phyloP scores from a whole-genome alignment of 352 stramenopile genomes.

The Phytopythium delawarense region DNA sequence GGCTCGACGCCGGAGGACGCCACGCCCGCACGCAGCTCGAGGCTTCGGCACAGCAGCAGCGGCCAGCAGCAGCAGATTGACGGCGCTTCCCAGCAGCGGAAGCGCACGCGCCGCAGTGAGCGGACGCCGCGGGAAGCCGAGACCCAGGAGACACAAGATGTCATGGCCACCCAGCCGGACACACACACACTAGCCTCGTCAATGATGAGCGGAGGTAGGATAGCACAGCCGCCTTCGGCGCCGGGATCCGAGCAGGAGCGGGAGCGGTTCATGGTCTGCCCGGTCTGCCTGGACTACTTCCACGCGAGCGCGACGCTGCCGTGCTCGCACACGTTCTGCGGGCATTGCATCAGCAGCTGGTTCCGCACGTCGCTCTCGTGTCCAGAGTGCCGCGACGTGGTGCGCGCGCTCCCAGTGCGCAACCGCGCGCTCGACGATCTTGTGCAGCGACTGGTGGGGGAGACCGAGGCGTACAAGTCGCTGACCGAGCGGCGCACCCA shows the following conservation, averaged over 20 bases:
- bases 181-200: background rate
- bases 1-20: slow-evolving; percentile 11
- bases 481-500: slow-evolving; percentile 29
- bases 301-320: slow-evolving; percentile 69
- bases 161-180: background rate
- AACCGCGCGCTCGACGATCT: slow-evolving; percentile 83
- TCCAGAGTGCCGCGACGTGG: slow-evolving; percentile 62
- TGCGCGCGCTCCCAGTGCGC: slow-evolving; percentile 66
- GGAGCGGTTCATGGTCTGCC: slow-evolving; percentile 73
- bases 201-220: slow-evolving; percentile 9
- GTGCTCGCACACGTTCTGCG: slow-evolving; percentile 85
- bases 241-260: slow-evolving; percentile 23
- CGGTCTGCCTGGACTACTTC: slow-evolving; percentile 83
- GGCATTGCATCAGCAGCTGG: slow-evolving; percentile 73
- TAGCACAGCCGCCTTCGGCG: slow-evolving; percentile 15
- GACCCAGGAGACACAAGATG: slow-evolving; percentile 6
- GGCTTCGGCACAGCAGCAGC: slow-evolving; percentile 24
- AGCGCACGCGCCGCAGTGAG: slow-evolving; percentile 27
- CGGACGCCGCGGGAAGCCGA: slow-evolving; percentile 11
- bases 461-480: slow-evolving; percentile 53
- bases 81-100: slow-evolving; percentile 20
- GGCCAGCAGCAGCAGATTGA: slow-evolving; percentile 16
- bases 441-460: slow-evolving; percentile 58
- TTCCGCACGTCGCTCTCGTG: slow-evolving; percentile 74
- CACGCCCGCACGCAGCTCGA: slow-evolving; percentile 15